Percentiles rank a stretch among this genome's conserved stretches.
Evolutionary conservation across 768 basidiomycete genomes (phyloP).

Genomic region (Rhodocollybia butyracea): DNA sequence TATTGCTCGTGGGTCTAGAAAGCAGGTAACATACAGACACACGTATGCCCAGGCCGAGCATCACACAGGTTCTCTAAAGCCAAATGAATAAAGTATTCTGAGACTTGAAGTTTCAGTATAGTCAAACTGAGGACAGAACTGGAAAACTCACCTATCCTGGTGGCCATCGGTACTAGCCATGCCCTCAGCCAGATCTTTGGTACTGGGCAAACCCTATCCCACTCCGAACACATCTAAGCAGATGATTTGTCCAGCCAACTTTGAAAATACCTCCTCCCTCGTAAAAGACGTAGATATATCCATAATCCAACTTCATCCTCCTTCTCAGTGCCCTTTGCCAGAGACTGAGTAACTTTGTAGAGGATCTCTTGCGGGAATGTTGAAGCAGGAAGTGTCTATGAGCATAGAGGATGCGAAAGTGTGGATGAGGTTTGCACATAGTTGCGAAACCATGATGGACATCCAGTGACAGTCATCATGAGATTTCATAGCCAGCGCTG

Average conservation of each 20-base stretch:
- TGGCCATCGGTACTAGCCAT: neutral
- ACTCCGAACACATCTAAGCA: neutral
- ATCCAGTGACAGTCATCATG: too few relatives aligned
- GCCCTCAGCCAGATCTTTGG: neutral
- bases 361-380: too few relatives aligned
- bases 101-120: neutral
- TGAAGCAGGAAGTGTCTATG: too few relatives aligned
- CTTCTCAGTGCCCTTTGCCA: too few relatives aligned
- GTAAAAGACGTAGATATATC: neutral
- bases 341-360: too few relatives aligned
- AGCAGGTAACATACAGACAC: neutral
- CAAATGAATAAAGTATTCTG: neutral
- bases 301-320: too few relatives aligned
- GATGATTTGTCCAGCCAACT: neutral
- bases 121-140: neutral
- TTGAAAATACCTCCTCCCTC: neutral
- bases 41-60: neutral
- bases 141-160: neutral
- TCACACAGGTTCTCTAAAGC: neutral
- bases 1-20: neutral
- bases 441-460: too few relatives aligned
- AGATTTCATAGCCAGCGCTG: too few relatives aligned
- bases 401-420: too few relatives aligned
- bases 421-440: too few relatives aligned
- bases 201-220: neutral